These are phyloP conservation scores for Globisporangium perplexum DNA, from an alignment of 352 stramenopile species.

Conservation along the genomic window DNA sequence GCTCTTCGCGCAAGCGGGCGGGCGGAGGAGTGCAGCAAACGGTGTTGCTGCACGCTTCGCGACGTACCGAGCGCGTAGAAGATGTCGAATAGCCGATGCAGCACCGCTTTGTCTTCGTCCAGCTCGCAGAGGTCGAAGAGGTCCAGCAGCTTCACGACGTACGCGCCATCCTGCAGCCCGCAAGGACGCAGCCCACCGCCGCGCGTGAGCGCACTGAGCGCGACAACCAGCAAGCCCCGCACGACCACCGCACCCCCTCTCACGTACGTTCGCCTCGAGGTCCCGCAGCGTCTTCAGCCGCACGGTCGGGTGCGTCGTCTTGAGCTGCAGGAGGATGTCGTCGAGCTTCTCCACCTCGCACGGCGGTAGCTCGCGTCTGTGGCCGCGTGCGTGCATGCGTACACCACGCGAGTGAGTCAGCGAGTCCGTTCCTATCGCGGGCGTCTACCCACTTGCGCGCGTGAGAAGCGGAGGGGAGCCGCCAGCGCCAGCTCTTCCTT, in stretches of 20 bases:
- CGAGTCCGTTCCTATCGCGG: not conserved
- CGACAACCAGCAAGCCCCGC: not conserved
- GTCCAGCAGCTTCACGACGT: constrained; percentile 69
- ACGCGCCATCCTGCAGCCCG: constrained; percentile 44
- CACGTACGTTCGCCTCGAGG: constrained; percentile 36
- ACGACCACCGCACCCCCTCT: not conserved
- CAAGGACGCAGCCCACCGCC: constrained; percentile 1
- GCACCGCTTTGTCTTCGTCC: constrained; percentile 45
- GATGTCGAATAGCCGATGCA: constrained; percentile 71
- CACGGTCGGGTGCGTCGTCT: constrained; percentile 49
- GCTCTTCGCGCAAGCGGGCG: not conserved
- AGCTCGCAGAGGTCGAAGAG: constrained; percentile 70
- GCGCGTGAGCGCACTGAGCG: not conserved
- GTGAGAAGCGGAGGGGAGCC: not conserved
- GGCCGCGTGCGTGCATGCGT: not conserved
- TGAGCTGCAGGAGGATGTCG: constrained; percentile 55
- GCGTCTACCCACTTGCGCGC: no score
- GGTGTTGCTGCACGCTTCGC: no score
- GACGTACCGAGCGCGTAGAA: constrained; percentile 61
- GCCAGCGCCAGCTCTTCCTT: no score
- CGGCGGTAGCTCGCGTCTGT: constrained; percentile 50
- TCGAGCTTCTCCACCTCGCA: constrained; percentile 64
- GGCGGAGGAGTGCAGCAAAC: no score
- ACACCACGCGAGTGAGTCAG: no score
- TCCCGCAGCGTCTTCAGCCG: constrained; percentile 43